Base-by-base conservation (phyloP, 176 grass and related monocot genomes). In the Oryza meridionalis region DNA sequence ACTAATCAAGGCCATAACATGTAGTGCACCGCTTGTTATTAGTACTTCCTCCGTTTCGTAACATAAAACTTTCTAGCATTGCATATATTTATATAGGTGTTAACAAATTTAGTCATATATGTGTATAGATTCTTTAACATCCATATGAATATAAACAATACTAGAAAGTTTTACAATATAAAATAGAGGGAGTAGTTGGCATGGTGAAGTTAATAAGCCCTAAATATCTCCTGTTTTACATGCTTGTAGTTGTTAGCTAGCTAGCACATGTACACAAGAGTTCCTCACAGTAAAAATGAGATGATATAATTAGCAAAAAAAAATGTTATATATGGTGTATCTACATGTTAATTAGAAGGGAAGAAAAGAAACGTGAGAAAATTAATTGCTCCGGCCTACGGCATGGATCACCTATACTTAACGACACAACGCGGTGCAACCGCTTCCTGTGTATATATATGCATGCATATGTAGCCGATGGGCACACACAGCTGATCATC, bases 1-100 rank as follows among this genome's bases (percentile, higher is more conserved):
- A 84, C 29, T 38, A 76, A 76, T 45, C 65, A 81, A 85, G 17
- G 17, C 40, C 38, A 31, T 21, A 80, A 67, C 82, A 84, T 80
- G 69, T 22, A 61, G 51, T 77, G 61, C 17, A 45, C 45, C 37
- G 61, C 37, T 42, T 58, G 45, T 32, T 75, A 24, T 31, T 27
- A 27, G 27, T 27, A 27, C 26, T 27, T 27, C 26, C 26, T 27
- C 26, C 26, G 1, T 27, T 27, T 27, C 26, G 26, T 27, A 27
- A 27, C 26, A 1, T 27, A 27, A 27, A 1, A 27, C 26, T 27
- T 27, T 27, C n/a, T n/a, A n/a, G n/a, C n/a, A n/a, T n/a, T n/a
- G n/a, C n/a, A n/a, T n/a, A n/a, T n/a, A n/a, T n/a, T n/a, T n/a
- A n/a, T n/a, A n/a, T n/a, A n/a, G n/a, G n/a, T n/a, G n/a, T n/a